Base-by-base conservation (phyloP, 1,284 basidiomycete species). In the Tetrapyrgos nigripes region DNA sequence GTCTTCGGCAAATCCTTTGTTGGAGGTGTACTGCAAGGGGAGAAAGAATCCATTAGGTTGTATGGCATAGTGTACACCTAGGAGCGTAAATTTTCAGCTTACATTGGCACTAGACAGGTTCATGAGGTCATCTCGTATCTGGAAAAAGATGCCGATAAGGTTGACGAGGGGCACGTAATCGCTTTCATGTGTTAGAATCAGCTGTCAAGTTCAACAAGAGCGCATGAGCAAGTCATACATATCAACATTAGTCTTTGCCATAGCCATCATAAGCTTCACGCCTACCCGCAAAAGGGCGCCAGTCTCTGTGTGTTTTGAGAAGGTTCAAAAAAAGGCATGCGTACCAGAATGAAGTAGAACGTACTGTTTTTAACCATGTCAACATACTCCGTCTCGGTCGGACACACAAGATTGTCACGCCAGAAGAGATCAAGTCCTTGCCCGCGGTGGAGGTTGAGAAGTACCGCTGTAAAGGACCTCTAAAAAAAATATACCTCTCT, bases 121-220 rank as follows among this genome's bases (percentile, higher is more conserved):
- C 90, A 97, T 94, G 62, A 96, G 94, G 72, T 99, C 97, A 71
- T 99, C 97, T 19, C 96, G 81, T 63, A 99, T 97, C 73, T 99
- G 97, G 73, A 97, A 98, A 69, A 89, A 93, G 13, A 98, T 85
- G 2, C 97, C 95, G 63, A 98, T 92, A 10, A 98, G 82, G 71
- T 98, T 97, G 57, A 96, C 93, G 1, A 99, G 83, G 0, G 96
- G 95, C 1, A 98, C 85, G 62, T 92, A 97, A 73, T 97, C 87
- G 19, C 95, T 97, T 61, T 26, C 17, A 43, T 33, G 14, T 10
- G 23, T n/a, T 3, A 28, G 9, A 21, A 26, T 43, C 23, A 35
- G 14, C n/a, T 21, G 6, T 19, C 46, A 14, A 29, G 3, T 24
- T 4, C 33, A 35, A 37, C 8, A 40, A 17, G 37, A 8, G 37